phyloP scores from a whole-genome alignment of 2,329 filamentous ascomycete genomes.

The Onygenales sp. region DNA sequence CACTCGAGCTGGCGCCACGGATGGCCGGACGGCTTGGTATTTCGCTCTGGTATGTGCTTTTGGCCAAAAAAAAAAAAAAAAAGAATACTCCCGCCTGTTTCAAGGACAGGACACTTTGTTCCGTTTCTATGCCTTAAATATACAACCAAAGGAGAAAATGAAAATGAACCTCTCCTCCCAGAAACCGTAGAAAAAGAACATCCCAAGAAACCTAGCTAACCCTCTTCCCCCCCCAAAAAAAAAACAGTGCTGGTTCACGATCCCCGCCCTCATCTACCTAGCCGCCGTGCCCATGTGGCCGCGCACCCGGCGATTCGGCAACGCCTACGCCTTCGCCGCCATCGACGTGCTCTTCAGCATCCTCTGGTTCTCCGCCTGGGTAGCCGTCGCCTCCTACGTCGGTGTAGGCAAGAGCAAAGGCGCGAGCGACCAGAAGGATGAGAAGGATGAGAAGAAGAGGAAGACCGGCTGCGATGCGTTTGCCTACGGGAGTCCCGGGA shows the following conservation, averaged over 20 bases:
- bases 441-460: conserved; percentile 28
- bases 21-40: conserved; percentile 47
- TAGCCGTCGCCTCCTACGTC: conserved; percentile 48
- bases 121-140: no score
- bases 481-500: conserved; percentile 44
- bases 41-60: conserved; percentile 44
- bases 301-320: conserved; percentile 48
- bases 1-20: conserved; percentile 44
- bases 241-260: conserved; percentile 48
- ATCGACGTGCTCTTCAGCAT: conserved; percentile 46
- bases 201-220: no score
- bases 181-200: no score
- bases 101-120: no score
- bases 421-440: conserved; percentile 22
- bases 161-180: no score
- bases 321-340: conserved; percentile 50
- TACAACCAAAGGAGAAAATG: no score
- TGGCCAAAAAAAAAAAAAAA: no score
- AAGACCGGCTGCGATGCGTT: conserved; percentile 45
- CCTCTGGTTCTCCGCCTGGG: conserved; percentile 52
- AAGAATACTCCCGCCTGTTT: no score
- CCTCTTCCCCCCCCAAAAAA: no score
- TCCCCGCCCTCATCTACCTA: conserved; percentile 51
- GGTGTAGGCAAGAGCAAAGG: conserved; percentile 44
- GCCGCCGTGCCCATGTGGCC: conserved; percentile 53